Percentiles rank a stretch among this genome's conserved stretches.
Conservation (phyloP, 257 asterid species). For the Salvia splendens region DNA sequence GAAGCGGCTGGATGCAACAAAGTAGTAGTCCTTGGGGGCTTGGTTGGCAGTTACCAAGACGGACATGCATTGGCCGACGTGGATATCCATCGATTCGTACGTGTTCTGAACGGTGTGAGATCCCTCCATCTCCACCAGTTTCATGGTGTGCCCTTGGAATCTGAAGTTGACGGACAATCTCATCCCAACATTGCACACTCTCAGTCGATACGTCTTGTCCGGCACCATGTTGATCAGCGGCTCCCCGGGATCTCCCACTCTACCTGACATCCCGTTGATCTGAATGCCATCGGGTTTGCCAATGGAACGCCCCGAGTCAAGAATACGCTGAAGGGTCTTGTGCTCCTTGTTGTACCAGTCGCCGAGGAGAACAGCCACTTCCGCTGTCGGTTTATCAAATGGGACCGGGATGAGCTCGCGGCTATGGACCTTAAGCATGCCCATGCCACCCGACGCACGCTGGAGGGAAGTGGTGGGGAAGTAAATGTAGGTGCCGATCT, state of each 20-base stretch:
- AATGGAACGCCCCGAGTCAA: conserved; percentile 50
- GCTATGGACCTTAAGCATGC: conserved; percentile 58
- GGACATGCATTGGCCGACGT: conserved; percentile 54
- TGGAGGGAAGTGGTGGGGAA: conserved; percentile 57
- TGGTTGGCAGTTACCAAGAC: conserved; percentile 49
- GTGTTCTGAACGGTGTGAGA: conserved; percentile 52
- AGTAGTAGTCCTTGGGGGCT: conserved; percentile 51
- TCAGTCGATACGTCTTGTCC: conserved; percentile 52
- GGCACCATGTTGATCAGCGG: conserved; percentile 48
- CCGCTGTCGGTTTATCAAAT: conserved; percentile 42
- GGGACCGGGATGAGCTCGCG: conserved; percentile 61
- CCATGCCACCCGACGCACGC: conserved; percentile 50
- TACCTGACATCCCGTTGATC: conserved; percentile 48
- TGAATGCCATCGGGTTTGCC: conserved; percentile 59
- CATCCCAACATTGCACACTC: conserved; percentile 54
- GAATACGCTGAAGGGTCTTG: conserved; percentile 39
- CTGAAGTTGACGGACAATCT: conserved; percentile 50
- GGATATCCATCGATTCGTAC: conserved; percentile 52
- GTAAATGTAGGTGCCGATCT: conserved; percentile 49
- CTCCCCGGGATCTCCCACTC: conserved; percentile 35
- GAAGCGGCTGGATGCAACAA: conserved; percentile 50
- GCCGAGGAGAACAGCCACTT: conserved; percentile 39
- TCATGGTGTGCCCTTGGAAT: conserved; percentile 51
- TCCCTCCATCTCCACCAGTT: conserved; percentile 53
- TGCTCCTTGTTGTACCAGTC: conserved; percentile 69